These are phyloP conservation scores for Baorangia bicolor DNA, from an alignment of 768 basidiomycete species.

Conservation along the genomic window DNA sequence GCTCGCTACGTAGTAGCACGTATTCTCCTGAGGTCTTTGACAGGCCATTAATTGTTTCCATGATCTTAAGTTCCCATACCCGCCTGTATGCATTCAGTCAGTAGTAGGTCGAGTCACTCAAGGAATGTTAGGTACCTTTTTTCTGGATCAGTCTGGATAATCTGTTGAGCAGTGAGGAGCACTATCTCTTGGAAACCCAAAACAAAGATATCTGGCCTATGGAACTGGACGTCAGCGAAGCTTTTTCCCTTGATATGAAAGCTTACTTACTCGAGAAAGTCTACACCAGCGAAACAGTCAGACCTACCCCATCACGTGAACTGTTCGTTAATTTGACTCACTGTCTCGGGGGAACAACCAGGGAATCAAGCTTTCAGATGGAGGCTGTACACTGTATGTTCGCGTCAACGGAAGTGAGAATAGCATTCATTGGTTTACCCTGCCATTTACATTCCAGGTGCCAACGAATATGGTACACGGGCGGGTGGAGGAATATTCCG, in stretches of 20 bases:
- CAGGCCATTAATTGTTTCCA: conserved; percentile 73
- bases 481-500: conserved; percentile 82
- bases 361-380: conserved; percentile 77
- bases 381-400: conserved; percentile 44
- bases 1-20: conserved; percentile 87
- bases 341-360: conserved; percentile 89
- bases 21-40: conserved; percentile 72
- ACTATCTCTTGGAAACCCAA: conserved; percentile 98
- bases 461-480: conserved; percentile 79
- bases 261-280: conserved; percentile 21
- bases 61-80: conserved; percentile 81
- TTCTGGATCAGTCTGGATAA: conserved; percentile 93
- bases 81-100: conserved; percentile 48
- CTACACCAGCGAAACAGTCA: conserved; percentile 12
- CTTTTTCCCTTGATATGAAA: conserved; percentile 16
- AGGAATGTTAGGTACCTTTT: conserved; percentile 59
- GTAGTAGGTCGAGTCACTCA: not conserved
- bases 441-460: conserved; percentile 96
- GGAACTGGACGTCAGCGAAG: conserved; percentile 18
- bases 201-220: conserved; percentile 84
- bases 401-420: conserved; percentile 6
- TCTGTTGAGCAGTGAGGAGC: conserved; percentile 95
- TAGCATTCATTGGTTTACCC: conserved; percentile 45
- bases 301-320: not conserved
- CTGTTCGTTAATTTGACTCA: conserved; percentile 37